These are phyloP conservation scores for Torulaspora delbrueckii DNA, from an alignment of 805 yeast genomes.

Conservation along the genomic window DNA sequence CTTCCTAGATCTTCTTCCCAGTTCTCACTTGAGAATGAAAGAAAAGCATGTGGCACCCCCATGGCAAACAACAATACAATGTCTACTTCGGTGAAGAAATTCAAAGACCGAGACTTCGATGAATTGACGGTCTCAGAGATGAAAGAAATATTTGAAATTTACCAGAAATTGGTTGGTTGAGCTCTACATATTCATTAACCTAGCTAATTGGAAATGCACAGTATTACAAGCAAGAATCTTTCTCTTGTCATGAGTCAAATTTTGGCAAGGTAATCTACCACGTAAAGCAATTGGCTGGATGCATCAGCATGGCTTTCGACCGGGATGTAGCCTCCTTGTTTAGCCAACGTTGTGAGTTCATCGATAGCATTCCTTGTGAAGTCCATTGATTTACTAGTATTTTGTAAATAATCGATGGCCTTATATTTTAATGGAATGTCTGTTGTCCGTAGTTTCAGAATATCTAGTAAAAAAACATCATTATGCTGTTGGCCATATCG, in stretches of 20 bases:
- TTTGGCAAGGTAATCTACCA: conserved; percentile 15
- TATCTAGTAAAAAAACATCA: conserved; percentile 40
- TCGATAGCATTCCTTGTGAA: conserved; percentile 22
- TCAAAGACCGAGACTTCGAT: conserved; percentile 27
- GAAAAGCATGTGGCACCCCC: conserved; percentile 3
- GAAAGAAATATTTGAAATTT: conserved; percentile 30
- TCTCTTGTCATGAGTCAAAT: conserved; percentile 2
- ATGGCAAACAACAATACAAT: conserved; percentile 5
- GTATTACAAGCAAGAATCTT: conserved; percentile 1
- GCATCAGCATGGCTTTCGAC: conserved; percentile 9
- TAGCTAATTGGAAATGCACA: not conserved
- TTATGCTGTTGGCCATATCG: conserved; percentile 35
- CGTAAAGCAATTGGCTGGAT: conserved; percentile 10
- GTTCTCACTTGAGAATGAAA: conserved; percentile 15
- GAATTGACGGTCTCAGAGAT: conserved; percentile 29
- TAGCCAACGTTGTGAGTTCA: conserved; percentile 20
- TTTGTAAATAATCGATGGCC: conserved; percentile 46
- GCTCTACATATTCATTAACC: conserved; percentile 2
- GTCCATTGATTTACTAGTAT: conserved; percentile 28
- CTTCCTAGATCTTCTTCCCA: conserved; percentile 19
- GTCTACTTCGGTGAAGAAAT: conserved; percentile 22
- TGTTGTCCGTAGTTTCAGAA: conserved; percentile 49
- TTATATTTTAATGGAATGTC: conserved; percentile 47
- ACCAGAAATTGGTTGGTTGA: conserved; percentile 20
- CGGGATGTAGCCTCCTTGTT: conserved; percentile 24